Evolutionary conservation across 768 basidiomycete genomes (phyloP), one percentile per base, ranked within the genome.

Genomic region (Boletus barrowsii): DNA sequence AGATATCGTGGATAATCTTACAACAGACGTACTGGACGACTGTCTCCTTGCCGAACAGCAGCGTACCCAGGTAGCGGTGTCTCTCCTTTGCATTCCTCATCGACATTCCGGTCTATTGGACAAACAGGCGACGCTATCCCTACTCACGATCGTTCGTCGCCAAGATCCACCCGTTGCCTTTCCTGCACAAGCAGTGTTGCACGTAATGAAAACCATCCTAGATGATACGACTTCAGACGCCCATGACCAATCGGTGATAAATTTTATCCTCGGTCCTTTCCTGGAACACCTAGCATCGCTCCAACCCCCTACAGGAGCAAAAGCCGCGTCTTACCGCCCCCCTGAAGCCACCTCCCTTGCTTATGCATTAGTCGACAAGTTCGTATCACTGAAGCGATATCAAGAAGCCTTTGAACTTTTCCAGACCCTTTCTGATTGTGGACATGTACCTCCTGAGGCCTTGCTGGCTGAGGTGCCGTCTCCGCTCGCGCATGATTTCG

Each of bases 391-490:
- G 42, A 67, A 69, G 4, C 66, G 72, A 39, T 56, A 75, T 48
- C 56, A 63, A 13, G 58, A 67, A 32, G 78, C 81, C 4, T 66
- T 83, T 33, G 61, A 73, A 3, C 53, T 87, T 17, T 79, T 87
- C 57, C 76, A 78, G 40, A 54, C 67, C 15, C 76, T 88, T 35
- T 72, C 80, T 18, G 63, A 79, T 15, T 66, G 60, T 15, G 71
- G 72, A 5, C 71, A 73, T 51, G 69, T 88, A 47, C 79, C 84
- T 15, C 51, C 73, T 2, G 75, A 79, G 51, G 77, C 80, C 4
- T 66, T 84, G 37, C 66, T 68, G 40, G 61, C 72, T 14, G 74
- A 79, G 37, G 63, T 72, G 14, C 61, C 68, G 0, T 50, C 63
- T 51, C 68, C 68, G 17, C 59, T 69, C 8, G 51, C 51, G 14